Evolutionary conservation across 768 basidiomycete genomes (phyloP).

Genomic region (Rhodotorula kratochvilovae): DNA sequence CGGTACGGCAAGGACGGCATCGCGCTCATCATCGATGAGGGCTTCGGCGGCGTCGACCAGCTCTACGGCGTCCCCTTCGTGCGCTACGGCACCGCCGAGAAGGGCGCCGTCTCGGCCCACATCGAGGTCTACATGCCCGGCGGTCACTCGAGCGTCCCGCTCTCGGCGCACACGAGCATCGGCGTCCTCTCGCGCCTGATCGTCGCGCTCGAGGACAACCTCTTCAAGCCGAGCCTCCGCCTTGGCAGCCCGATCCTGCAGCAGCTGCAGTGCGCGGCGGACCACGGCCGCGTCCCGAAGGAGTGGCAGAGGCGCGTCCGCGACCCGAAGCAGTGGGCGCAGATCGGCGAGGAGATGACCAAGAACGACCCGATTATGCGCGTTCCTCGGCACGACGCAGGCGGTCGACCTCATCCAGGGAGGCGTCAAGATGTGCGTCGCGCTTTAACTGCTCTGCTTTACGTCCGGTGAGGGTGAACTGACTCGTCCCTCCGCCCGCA

Average conservation of each 20-base stretch:
- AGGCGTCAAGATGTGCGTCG: slow-evolving; percentile 31
- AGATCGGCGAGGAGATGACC: slow-evolving; percentile 53
- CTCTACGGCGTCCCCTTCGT: slow-evolving; percentile 45
- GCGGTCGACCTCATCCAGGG: slow-evolving; percentile 61
- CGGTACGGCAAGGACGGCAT: slow-evolving; percentile 68
- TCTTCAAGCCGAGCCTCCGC: slow-evolving; percentile 49
- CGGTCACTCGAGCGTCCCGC: slow-evolving; percentile 82
- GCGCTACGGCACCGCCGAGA: slow-evolving; percentile 48
- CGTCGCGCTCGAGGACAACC: slow-evolving; percentile 64
- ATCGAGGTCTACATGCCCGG: slow-evolving; percentile 66
- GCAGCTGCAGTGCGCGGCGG: slow-evolving; percentile 63
- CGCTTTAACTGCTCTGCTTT: background rate
- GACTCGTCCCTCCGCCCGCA: background rate
- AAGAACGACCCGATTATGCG: slow-evolving; percentile 47
- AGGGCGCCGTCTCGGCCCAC: slow-evolving; percentile 61
- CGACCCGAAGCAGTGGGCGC: slow-evolving; percentile 44
- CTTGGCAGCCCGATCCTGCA: slow-evolving; percentile 44
- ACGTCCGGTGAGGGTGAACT: too few relatives aligned
- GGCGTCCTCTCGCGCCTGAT: slow-evolving; percentile 72
- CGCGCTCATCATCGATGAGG: slow-evolving; percentile 82
- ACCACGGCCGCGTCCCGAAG: slow-evolving; percentile 58
- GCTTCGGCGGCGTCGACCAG: slow-evolving; percentile 55
- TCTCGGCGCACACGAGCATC: slow-evolving; percentile 65
- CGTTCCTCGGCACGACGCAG: slow-evolving; percentile 60
- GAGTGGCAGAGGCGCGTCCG: slow-evolving; percentile 51